Evolutionary conservation across 352 stramenopile genomes (phyloP), one percentile per base, ranked within the genome.

Genomic region (Globisporangium canariense): DNA sequence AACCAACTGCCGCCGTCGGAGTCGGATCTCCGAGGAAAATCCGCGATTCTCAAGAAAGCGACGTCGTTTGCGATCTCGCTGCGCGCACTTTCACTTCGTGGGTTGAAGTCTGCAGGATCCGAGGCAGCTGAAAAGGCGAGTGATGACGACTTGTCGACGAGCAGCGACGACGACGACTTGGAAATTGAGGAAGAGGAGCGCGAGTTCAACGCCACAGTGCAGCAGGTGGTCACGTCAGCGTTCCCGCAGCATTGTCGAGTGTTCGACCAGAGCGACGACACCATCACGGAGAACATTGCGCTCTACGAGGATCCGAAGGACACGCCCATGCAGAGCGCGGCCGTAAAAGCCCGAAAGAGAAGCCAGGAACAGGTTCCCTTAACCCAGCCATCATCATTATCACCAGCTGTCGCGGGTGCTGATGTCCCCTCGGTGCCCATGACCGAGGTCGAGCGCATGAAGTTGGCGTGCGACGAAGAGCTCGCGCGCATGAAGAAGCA

Each of bases 131-230:
- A 18, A 18, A 52, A 64, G n/a, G 9, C 14, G 5, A 28, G 72
- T 38, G 70, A 78, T 9, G 77, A 86, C 9, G 77, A 84, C 28
- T 30, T 91, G 46, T 89, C 75, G 4, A 88, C 76, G 13, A 76
- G 68, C 14, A 87, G 80, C 43, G 71, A 78, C 58, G 67, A 75
- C 4, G 77, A 73, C 4, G 75, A 84, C 30, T 64, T 51, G 4
- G 75, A 83, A 22, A 68, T 72, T 2, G 76, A 73, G 49, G 62
- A 58, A 8, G 80, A 86, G 25, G 83, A 91, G 38, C 60, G 58
- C 0, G 76, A 85, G 57, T 60, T 91, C 6, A 87, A 82, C 40
- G 60, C 65, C 3, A 69, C 62, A 9, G 67, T 91, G 59, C 66
- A 79, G 65, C 57, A 81, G 3, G 78, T 89, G 1, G 75, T 91